phyloP scores from a whole-genome alignment of 306 rosid genomes.

The Hippophae rhamnoides region DNA sequence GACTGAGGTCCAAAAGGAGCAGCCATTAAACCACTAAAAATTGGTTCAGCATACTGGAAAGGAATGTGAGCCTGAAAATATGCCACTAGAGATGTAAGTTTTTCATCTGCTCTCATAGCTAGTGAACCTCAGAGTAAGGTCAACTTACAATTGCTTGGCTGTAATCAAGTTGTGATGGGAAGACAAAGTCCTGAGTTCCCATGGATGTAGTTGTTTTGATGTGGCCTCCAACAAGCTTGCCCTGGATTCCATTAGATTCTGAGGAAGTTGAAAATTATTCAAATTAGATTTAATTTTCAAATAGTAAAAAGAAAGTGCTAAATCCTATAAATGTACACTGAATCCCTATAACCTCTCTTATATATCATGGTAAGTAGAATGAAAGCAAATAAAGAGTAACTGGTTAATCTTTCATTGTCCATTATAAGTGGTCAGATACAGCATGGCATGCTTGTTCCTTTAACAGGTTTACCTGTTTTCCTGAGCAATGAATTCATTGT shows the following conservation, averaged over 20 bases:
- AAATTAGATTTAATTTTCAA: conserved; percentile 19
- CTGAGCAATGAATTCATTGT: too few species aligned
- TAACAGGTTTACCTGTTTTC: too few species aligned
- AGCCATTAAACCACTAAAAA: conserved; percentile 29
- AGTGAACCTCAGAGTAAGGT: conserved; percentile 9
- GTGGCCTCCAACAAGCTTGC: conserved; percentile 22
- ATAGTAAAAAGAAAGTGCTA: background rate
- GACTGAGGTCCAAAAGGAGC: conserved; percentile 37
- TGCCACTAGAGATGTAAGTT: conserved; percentile 16
- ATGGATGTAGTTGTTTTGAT: conserved; percentile 17
- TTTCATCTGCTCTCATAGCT: conserved; percentile 13
- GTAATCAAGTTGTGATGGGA: conserved; percentile 29
- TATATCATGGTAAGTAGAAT: too few species aligned
- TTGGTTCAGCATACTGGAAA: conserved; percentile 34
- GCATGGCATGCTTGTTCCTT: too few species aligned
- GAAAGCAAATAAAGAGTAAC: too few species aligned
- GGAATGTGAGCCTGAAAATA: conserved; percentile 46
- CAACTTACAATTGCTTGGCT: conserved; percentile 48
- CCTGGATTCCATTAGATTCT: conserved; percentile 24
- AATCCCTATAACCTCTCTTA: too few species aligned
- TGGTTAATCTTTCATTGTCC: too few species aligned
- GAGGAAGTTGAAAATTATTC: conserved; percentile 22
- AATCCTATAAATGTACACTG: too few species aligned
- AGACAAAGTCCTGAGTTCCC: conserved; percentile 31
- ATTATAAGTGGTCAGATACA: too few species aligned